Evolutionary conservation across 129 eudicot species (phyloP), one percentile per base, ranked within the genome.

Genomic region (Tanacetum coccineum): DNA sequence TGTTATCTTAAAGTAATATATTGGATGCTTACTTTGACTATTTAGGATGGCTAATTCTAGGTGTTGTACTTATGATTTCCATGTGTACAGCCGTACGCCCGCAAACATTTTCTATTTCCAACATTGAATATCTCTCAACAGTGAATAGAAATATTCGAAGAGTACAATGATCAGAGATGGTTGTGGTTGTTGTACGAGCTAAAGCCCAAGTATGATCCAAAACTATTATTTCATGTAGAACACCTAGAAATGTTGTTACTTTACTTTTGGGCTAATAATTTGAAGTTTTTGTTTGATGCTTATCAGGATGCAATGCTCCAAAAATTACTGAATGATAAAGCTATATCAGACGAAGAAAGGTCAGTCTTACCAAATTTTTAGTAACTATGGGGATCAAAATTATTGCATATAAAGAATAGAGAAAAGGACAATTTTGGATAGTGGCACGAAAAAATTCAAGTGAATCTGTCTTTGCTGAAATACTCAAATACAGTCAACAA

Each of bases 301-400:
- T 83, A 70, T 70, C 96, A 93, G 99, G 99, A 93, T 82, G 90
- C 92, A 28, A 79, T 93, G 89, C 90, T 93, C 77, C 83, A 82
- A 64, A 93, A 86, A 68, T 88, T 93, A 60, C 44, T 81, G 52
- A 77, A 51, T 47, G 99, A 93, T 47, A 76, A 86, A 57, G 64
- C 63, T 66, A 64, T 93, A 76, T 82, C 92, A 21, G 83, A 70
- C 47, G 87, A 86, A 65, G 99, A 93, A 74, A 86, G 99, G 99
- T 92, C 45, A 57, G 81, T 76, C 14, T 50, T 25, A 15, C 64
- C 26, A 44, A n/a, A 63, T 53, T 9, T 66, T 65, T 56, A 19
- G 26, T 69, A n/a, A 39, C 26, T 61, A 26, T 61, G 51, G 40
- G 21, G 76, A 17, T 71, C 22, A 15, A 47, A 21, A 6, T 32